Conservation (phyloP, 495 filamentous ascomycete genomes). For the Penicillium cosmopolitanum region DNA sequence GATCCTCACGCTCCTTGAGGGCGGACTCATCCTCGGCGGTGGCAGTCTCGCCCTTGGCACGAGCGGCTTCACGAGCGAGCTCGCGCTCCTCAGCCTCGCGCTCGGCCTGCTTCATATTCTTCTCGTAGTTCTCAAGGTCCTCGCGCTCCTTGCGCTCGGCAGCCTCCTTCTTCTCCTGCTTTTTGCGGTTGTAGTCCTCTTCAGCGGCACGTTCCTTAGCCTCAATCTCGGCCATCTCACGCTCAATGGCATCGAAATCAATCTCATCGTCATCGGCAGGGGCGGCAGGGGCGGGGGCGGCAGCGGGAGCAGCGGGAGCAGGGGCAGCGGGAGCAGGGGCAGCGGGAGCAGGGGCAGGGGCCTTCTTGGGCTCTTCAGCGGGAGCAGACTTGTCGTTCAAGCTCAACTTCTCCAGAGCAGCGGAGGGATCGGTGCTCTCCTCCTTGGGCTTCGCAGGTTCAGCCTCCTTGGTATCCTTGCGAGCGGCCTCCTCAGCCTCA, state of each 20-base stretch:
- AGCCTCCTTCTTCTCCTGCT: conserved; percentile 64
- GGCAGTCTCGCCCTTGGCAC: conserved; percentile 42
- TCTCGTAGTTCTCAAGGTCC: conserved; percentile 49
- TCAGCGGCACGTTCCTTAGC: conserved; percentile 64
- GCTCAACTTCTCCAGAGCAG: conserved; percentile 39
- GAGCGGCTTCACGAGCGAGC: conserved; percentile 52
- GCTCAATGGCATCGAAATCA: conserved; percentile 55
- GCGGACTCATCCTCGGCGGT: conserved; percentile 37
- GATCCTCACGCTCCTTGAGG: conserved; percentile 46
- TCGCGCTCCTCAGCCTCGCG: conserved; percentile 60
- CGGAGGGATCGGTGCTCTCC: conserved; percentile 42
- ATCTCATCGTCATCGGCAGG: conserved; percentile 53
- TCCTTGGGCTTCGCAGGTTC: conserved; percentile 39
- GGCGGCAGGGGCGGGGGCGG: conserved; percentile 35
- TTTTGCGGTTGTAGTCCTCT: conserved; percentile 62
- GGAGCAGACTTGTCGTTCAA: conserved; percentile 42
- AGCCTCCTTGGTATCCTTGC: conserved; percentile 27
- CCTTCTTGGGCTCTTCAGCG: conserved; percentile 39
- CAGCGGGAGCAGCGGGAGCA: conserved; percentile 13
- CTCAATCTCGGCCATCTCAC: conserved; percentile 56
- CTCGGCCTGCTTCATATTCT: conserved; percentile 61
- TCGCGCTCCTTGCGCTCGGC: conserved; percentile 63
- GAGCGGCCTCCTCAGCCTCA: conserved; percentile 51
- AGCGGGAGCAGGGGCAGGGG: conserved; percentile 13
- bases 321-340: conserved; percentile 11